A percentile compares a stretch with the other conserved stretches of the same genome.
These are phyloP conservation scores for Ruellia speciosa DNA, from an alignment of 305 asterid species.

Conservation along the genomic window DNA sequence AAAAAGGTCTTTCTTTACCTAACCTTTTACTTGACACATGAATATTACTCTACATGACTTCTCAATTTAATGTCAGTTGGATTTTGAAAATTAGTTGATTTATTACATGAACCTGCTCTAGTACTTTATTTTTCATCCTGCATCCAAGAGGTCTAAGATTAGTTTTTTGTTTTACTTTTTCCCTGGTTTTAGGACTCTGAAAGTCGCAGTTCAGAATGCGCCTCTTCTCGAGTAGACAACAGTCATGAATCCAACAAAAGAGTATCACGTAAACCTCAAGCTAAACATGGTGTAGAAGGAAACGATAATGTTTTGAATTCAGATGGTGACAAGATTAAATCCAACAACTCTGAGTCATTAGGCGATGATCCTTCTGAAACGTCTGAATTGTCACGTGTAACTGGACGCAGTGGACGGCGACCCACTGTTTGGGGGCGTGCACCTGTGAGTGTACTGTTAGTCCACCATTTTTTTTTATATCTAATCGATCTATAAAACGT, in stretches of 20 bases:
- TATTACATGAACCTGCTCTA: background rate
- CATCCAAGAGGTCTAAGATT: background rate
- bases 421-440: slow-evolving; percentile 68
- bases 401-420: slow-evolving; percentile 34
- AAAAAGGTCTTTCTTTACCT: background rate
- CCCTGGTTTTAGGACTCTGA: slow-evolving; percentile 38
- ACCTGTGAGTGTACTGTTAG: slow-evolving; percentile 46
- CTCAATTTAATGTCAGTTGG: background rate
- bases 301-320: background rate
- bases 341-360: slow-evolving; percentile 27
- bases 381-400: slow-evolving; percentile 33
- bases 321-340: slow-evolving; percentile 29
- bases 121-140: background rate
- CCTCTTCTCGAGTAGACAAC: slow-evolving; percentile 22
- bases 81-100: no score
- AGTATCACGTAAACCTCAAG: slow-evolving; percentile 20
- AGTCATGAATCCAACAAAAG: slow-evolving; percentile 16
- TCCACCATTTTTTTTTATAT: background rate
- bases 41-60: background rate
- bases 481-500: background rate
- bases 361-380: slow-evolving; percentile 36
- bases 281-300: slow-evolving; percentile 28
- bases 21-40: background rate
- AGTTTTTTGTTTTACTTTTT: background rate
- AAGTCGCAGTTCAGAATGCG: slow-evolving; percentile 36